These are phyloP conservation scores for Lumnitzera littorea DNA, from an alignment of 345 rosid genomes.

Conservation along the genomic window DNA sequence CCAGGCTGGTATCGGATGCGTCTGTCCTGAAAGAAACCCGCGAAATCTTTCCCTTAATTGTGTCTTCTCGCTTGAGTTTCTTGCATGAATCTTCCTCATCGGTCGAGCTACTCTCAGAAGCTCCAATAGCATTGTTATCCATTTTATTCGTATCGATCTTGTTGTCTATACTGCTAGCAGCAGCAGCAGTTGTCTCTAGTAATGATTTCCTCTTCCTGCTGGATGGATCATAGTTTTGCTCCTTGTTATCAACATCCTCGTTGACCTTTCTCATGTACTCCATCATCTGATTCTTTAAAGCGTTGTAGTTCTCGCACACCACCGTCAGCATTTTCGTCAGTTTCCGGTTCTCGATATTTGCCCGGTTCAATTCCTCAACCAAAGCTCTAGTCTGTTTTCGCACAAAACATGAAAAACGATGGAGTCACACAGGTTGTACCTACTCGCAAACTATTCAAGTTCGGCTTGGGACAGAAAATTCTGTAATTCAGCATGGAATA, in stretches of 20 bases:
- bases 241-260: slow-evolving; percentile 1
- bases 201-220: slow-evolving; percentile 65
- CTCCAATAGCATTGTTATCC: slow-evolving; percentile 21
- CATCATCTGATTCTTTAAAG: slow-evolving; percentile 44
- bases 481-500: background rate
- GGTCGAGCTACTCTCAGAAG: slow-evolving; percentile 79
- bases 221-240: slow-evolving; percentile 31
- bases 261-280: slow-evolving; percentile 37
- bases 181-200: no score
- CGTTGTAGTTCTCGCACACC: slow-evolving; percentile 70
- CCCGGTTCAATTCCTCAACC: slow-evolving; percentile 65
- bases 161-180: slow-evolving; percentile 12
- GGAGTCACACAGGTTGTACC: no score
- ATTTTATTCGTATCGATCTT: slow-evolving; percentile 14
- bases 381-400: slow-evolving; percentile 29
- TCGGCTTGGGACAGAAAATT: no score
- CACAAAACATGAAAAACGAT: no score
- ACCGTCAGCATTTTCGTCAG: slow-evolving; percentile 59
- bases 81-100: slow-evolving; percentile 56
- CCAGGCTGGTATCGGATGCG: slow-evolving; percentile 63
- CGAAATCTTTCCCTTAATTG: slow-evolving; percentile 56
- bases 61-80: slow-evolving; percentile 55
- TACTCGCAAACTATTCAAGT: no score
- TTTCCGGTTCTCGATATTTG: slow-evolving; percentile 76
- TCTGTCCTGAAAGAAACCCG: slow-evolving; percentile 52